Base-by-base conservation (phyloP, 2,329 filamentous ascomycete genomes). In the Penicillium aurantiogriseum region DNA sequence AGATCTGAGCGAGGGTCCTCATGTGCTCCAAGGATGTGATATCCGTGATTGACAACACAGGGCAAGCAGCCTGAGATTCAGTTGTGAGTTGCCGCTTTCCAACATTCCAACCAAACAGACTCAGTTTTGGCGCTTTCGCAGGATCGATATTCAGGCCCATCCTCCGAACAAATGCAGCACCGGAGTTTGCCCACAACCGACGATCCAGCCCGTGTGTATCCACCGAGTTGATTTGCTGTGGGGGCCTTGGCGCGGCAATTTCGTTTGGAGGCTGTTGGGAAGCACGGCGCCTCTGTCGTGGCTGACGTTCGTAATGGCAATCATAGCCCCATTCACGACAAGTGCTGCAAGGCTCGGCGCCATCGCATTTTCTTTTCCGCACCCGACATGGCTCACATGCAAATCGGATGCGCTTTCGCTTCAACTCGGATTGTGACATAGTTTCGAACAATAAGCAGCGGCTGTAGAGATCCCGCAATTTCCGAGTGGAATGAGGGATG, bases 81-180 rank as follows among this genome's bases (percentile, higher is more conserved):
- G 66, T 55, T 8, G 63, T 58, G 4, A 68, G 64, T 1, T 67
- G 68, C 54, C 55, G 67, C 63, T 44, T 57, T n/a, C 70, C 74
- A 19, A 77, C 65, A 63, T 85, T 85, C 82, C 82, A 85, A 0
- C 78, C 81, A 59, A 85, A 84, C 0, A 81, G 76, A 51, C 80
- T 79, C 47, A 83, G 71, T 40, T 79, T 76, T 0, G 82, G 81
- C 2, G 80, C 81, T 59, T 79, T 79, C 5, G 76, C 76, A 0
- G 81, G 79, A 64, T 85, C 81, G 3, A 85, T 70, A 40, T 78
- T 76, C 42, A 83, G 73, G 0, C 78, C 82, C 38, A 85, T 69
- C n/a, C 77, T 75, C 42, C 80, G 71, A 3, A 83, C 76, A 61
- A 85, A 85, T 0, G 81, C 80, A 0, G 82, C 78, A 0, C 80